phyloP scores from a whole-genome alignment of 768 basidiomycete genomes.

The Rhizopogon rudus region DNA sequence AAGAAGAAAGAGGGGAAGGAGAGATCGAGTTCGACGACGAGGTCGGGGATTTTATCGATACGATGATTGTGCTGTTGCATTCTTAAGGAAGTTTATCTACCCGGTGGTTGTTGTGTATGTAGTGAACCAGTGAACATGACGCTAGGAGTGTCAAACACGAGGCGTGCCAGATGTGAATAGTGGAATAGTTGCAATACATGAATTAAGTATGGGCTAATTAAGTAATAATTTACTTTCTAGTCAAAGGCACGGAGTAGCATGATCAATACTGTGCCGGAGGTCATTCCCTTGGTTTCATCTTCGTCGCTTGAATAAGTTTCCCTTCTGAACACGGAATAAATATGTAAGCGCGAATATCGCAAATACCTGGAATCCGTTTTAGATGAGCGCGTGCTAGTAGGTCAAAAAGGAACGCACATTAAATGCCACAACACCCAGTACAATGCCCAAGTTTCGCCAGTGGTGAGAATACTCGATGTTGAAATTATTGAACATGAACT shows the following conservation, averaged over 20 bases:
- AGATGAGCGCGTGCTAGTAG: not conserved
- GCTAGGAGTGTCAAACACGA: too few relatives aligned
- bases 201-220: too few relatives aligned
- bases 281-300: not conserved
- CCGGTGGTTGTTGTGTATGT: not conserved
- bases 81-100: not conserved
- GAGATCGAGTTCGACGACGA: conserved; percentile 18
- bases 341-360: not conserved
- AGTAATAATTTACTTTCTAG: too few relatives aligned
- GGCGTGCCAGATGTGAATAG: too few relatives aligned
- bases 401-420: conserved; percentile 35
- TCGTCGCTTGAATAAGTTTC: not conserved
- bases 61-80: conserved; percentile 20
- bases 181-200: too few relatives aligned
- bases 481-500: conserved; percentile 38
- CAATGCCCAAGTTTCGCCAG: conserved; percentile 53
- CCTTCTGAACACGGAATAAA: not conserved
- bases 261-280: too few relatives aligned
- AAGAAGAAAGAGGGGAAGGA: conserved; percentile 31
- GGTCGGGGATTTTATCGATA: conserved; percentile 30
- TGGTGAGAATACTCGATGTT: conserved; percentile 52
- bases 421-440: conserved; percentile 42
- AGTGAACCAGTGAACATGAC: not conserved
- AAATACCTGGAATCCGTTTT: not conserved
- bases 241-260: too few relatives aligned